Conservation (phyloP, 805 yeast genomes). For the Saccharomycopsis synnaedendra region DNA sequence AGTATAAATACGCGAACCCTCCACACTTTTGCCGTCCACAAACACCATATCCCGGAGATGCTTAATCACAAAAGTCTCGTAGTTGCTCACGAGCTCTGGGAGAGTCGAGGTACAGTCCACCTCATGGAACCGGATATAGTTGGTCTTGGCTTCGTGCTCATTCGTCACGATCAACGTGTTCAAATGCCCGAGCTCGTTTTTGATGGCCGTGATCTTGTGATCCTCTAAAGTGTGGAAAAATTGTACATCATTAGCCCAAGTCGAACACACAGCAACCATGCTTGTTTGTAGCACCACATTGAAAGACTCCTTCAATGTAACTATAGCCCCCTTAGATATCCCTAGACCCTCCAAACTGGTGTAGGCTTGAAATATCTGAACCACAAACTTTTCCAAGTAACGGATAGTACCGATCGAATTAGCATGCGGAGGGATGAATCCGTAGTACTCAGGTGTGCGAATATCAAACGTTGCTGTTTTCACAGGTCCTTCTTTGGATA, state of each 20-base stretch:
- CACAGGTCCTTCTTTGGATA: neutral
- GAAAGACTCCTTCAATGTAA: conserved; percentile 26
- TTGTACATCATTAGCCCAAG: conserved; percentile 41
- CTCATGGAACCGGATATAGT: conserved; percentile 16
- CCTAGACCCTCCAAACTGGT: conserved; percentile 33
- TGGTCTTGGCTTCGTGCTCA: conserved; percentile 8
- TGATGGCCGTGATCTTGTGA: conserved; percentile 21
- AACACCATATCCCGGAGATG: conserved; percentile 19
- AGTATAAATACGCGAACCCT: conserved; percentile 17
- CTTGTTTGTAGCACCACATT: conserved; percentile 30
- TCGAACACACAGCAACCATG: conserved; percentile 34
- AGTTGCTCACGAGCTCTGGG: conserved; percentile 27
- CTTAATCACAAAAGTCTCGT: conserved; percentile 27
- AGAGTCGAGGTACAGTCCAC: conserved; percentile 26
- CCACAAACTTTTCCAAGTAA: conserved; percentile 36
- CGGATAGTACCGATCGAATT: conserved; percentile 50
- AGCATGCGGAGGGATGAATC: conserved; percentile 53
- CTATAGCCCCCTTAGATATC: conserved; percentile 25
- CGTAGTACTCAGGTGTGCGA: conserved; percentile 28
- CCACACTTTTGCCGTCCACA: conserved; percentile 12
- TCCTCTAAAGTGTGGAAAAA: conserved; percentile 28
- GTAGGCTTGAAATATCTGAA: conserved; percentile 29
- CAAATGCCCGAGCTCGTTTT: conserved; percentile 10
- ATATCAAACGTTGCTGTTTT: conserved; percentile 17
- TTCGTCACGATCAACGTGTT: conserved; percentile 12